A percentile compares a stretch with the other conserved stretches of the same genome.
phyloP scores from a whole-genome alignment of 2,329 filamentous ascomycete genomes.

The Epichloe uncinata region DNA sequence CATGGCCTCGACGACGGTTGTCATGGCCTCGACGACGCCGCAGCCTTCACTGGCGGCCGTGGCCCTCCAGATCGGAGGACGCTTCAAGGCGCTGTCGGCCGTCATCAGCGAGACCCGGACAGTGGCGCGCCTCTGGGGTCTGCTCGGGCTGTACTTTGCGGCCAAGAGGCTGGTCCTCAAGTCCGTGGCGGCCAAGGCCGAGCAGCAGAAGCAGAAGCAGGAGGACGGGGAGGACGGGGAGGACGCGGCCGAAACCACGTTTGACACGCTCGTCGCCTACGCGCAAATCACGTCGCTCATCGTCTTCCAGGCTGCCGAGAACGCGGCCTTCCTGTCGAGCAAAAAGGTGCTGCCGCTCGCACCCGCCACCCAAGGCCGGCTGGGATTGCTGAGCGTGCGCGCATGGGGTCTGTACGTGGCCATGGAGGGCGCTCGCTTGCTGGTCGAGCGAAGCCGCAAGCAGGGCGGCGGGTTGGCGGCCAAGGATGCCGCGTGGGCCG shows the following conservation, averaged over 20 bases:
- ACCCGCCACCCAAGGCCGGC: slow-evolving; percentile 42
- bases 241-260: slow-evolving; percentile 16
- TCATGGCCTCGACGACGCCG: slow-evolving; percentile 24
- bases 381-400: slow-evolving; percentile 60
- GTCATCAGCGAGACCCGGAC: slow-evolving; percentile 59
- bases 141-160: slow-evolving; percentile 62
- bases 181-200: slow-evolving; percentile 11
- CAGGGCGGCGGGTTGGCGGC: slow-evolving; percentile 19
- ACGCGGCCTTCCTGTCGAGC: slow-evolving; percentile 60
- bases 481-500: slow-evolving; percentile 28
- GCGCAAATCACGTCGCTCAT: slow-evolving; percentile 55
- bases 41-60: slow-evolving; percentile 26
- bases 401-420: slow-evolving; percentile 72
- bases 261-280: slow-evolving; percentile 43
- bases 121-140: slow-evolving; percentile 63
- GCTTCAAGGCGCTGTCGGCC: slow-evolving; percentile 47
- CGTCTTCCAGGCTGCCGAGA: slow-evolving; percentile 69
- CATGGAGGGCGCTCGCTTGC: slow-evolving; percentile 58
- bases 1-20: slow-evolving; percentile 25
- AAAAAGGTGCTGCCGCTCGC: slow-evolving; percentile 59
- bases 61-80: slow-evolving; percentile 34
- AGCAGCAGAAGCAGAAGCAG: slow-evolving; percentile 2
- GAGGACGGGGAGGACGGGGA: slow-evolving; percentile 6
- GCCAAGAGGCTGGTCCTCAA: slow-evolving; percentile 35
- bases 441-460: slow-evolving; percentile 30